Conservation (phyloP, 345 rosid genomes). For the Salix koriyanagi region DNA sequence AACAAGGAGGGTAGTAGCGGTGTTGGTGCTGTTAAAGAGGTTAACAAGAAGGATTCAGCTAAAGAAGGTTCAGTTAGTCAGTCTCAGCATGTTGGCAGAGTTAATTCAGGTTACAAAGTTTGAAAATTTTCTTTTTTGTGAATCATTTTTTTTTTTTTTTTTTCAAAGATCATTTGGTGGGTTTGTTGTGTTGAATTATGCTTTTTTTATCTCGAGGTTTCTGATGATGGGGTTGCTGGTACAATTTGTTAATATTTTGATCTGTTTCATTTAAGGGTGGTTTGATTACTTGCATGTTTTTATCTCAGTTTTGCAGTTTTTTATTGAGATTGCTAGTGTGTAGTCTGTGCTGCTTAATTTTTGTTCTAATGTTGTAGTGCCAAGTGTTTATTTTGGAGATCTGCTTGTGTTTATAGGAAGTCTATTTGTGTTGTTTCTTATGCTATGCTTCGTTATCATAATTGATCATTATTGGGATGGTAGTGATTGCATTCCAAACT, state of each 20-base stretch:
- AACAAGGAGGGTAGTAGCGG: constrained; percentile 48
- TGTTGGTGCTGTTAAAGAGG: constrained; percentile 49
- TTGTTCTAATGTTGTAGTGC: constrained; percentile 6
- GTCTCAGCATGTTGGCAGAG: constrained; percentile 57
- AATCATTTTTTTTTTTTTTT: background rate
- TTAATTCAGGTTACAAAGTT: constrained; percentile 56
- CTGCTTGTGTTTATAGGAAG: constrained; percentile 29
- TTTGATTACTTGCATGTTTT: constrained; percentile 12
- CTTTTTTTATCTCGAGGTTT: constrained; percentile 17
- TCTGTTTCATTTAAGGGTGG: constrained; percentile 29
- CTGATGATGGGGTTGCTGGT: constrained; percentile 20
- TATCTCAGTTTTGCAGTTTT: constrained; percentile 5
- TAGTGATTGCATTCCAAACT: constrained; percentile 2
- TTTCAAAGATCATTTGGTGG: constrained; percentile 12
- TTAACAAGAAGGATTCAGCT: constrained; percentile 62
- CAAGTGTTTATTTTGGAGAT: constrained; percentile 31
- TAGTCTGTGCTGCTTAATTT: constrained; percentile 5
- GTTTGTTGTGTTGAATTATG: constrained; percentile 35
- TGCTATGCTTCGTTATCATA: background rate
- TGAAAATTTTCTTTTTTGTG: background rate
- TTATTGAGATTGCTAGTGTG: constrained; percentile 16
- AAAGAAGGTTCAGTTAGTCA: constrained; percentile 71
- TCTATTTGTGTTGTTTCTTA: constrained; percentile 9
- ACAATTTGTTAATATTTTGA: constrained; percentile 26
- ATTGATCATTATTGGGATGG: constrained; percentile 11